Base-by-base conservation (phyloP, 1,284 basidiomycete genomes). In the Gymnopus androsaceus region DNA sequence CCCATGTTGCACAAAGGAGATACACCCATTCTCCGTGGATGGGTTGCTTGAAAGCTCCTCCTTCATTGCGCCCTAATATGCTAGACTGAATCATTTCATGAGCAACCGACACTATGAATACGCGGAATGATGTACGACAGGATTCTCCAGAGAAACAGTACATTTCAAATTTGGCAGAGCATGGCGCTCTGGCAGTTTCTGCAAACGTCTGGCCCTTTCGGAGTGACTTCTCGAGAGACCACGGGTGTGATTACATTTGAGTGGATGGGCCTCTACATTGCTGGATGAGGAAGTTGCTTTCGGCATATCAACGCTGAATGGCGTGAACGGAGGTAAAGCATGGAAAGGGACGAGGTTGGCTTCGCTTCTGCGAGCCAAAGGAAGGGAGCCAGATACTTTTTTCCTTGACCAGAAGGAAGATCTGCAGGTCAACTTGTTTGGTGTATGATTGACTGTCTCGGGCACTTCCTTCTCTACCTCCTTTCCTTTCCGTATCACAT, bases 141-240 rank as follows among this genome's bases (percentile, higher is more conserved):
- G 94, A 60, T 90, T 92, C 71, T 98, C 96, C 0, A 96, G 97
- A 1, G 94, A 97, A 17, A 99, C 95, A 1, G 95, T 98, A 69
- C 97, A 99, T 72, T 99, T n/a, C n/a, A n/a, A n/a, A n/a, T 99
- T 53, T 97, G 80, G 71, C 97, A 99, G 30, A 99, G 83, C 97
- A n/a, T 62, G 62, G 11, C 61, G 54, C 56, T 49, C 59, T 59
- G 62, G 59, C 49, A 52, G 58, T 57, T 41, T 55, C 53, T 51
- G 62, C 55, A 66, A 37, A 46, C 28, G 48, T 28, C 67, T 62
- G 49, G 64, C 63, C 30, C 74, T 71, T 54, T 82, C 82, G 1
- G 83, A 83, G 69, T 77, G 74, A 61, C 79, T 77, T 58, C 83
- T 72, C 30, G 79, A 77, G 42, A 84, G 71, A 17, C 73, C 72